Evolutionary conservation across 2,329 filamentous ascomycete genomes (phyloP).

Genomic region (Neobulgaria alba): DNA sequence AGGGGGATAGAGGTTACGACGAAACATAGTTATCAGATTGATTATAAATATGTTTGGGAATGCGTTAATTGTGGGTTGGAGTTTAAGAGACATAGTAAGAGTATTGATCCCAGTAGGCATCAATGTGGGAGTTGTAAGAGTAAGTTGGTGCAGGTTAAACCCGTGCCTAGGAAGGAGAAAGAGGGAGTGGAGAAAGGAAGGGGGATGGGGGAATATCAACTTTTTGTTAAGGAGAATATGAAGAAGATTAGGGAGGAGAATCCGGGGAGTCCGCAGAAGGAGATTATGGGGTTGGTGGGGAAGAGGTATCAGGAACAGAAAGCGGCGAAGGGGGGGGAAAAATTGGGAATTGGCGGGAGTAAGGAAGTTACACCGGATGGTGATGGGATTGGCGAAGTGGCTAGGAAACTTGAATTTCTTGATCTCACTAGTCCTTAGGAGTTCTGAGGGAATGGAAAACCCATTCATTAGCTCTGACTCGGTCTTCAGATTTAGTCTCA

Average conservation of each 20-base stretch:
- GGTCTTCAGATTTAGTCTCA: too few relatives aligned
- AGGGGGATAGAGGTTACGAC: slow-evolving; percentile 74
- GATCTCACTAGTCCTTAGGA: too few relatives aligned
- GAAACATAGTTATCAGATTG: slow-evolving; percentile 81
- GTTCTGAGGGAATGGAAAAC: too few relatives aligned
- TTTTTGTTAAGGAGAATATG: slow-evolving; percentile 62
- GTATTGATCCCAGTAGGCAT: slow-evolving; percentile 64
- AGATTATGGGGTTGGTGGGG: slow-evolving; percentile 61
- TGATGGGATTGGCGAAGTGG: slow-evolving; percentile 16
- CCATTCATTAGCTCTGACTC: too few relatives aligned
- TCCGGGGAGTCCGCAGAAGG: slow-evolving; percentile 48
- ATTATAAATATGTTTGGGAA: slow-evolving; percentile 85
- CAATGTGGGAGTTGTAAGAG: slow-evolving; percentile 71
- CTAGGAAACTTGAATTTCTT: slow-evolving; percentile 26
- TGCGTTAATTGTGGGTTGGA: slow-evolving; percentile 61
- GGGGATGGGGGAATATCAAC: slow-evolving; percentile 41
- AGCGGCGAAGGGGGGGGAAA: slow-evolving; percentile 19
- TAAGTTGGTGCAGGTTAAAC: slow-evolving; percentile 67
- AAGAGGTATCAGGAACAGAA: slow-evolving; percentile 51
- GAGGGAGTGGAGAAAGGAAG: slow-evolving; percentile 23
- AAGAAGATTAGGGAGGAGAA: slow-evolving; percentile 47
- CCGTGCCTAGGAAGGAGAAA: slow-evolving; percentile 56
- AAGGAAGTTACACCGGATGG: slow-evolving; percentile 9
- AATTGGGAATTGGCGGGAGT: slow-evolving; percentile 2
- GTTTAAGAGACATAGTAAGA: slow-evolving; percentile 79